phyloP scores from a whole-genome alignment of 768 basidiomycete genomes.

The Pisolithus microcarpus region DNA sequence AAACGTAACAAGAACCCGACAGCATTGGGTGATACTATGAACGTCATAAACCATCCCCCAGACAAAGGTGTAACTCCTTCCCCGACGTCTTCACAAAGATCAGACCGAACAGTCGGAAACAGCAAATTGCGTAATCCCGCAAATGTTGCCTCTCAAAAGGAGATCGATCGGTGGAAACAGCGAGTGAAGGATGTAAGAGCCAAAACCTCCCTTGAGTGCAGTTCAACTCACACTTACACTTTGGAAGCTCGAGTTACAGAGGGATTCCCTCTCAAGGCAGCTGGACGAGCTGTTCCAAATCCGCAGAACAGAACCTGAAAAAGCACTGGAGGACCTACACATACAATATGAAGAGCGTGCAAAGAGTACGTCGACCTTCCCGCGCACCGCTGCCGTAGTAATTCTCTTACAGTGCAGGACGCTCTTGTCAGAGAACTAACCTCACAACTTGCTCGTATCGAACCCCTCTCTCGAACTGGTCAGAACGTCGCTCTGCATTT shows the following conservation, averaged over 20 bases:
- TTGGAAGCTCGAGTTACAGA: slow-evolving; percentile 31
- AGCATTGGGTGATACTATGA: slow-evolving; percentile 8
- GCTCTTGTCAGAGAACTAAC: slow-evolving; percentile 40
- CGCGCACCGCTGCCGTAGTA: neutral
- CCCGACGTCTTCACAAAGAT: neutral
- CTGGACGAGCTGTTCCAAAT: slow-evolving; percentile 53
- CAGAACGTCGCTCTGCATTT: slow-evolving; percentile 53
- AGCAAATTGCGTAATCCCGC: slow-evolving; percentile 10
- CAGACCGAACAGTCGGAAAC: slow-evolving; percentile 3
- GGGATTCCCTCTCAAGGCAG: slow-evolving; percentile 42
- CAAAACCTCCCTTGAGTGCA: neutral
- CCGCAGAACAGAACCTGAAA: slow-evolving; percentile 62
- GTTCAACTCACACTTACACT: neutral
- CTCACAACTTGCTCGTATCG: slow-evolving; percentile 44
- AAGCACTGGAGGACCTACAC: slow-evolving; percentile 40
- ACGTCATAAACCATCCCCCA: slow-evolving; percentile 7
- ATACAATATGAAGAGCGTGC: slow-evolving; percentile 45
- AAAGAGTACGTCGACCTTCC: slow-evolving; percentile 36
- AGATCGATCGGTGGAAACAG: slow-evolving; percentile 26
- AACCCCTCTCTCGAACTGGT: slow-evolving; percentile 45
- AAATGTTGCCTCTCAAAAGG: slow-evolving; percentile 12
- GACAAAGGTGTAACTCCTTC: slow-evolving; percentile 1
- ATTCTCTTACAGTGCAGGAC: slow-evolving; percentile 46
- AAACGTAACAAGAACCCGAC: slow-evolving; percentile 8
- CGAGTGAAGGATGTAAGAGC: slow-evolving; percentile 21